Evolutionary conservation across 2,329 filamentous ascomycete genomes (phyloP).

Genomic region (Fusarium nurragi): DNA sequence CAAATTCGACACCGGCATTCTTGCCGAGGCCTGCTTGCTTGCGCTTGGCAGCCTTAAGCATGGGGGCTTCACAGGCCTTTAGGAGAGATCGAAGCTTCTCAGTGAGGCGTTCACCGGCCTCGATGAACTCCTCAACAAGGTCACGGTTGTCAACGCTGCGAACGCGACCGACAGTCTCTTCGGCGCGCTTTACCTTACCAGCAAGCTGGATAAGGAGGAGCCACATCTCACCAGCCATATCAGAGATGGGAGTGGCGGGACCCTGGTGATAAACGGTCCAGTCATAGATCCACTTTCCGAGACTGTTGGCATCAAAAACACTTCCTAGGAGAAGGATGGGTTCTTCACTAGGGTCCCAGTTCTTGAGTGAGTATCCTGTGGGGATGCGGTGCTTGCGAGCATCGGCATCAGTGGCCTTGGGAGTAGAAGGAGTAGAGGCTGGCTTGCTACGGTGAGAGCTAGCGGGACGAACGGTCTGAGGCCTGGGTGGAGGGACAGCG

Average conservation of each 20-base stretch:
- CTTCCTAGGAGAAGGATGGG: conserved; percentile 94
- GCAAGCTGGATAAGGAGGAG: conserved; percentile 91
- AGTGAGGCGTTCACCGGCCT: conserved; percentile 86
- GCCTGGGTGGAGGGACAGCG: conserved; percentile 61
- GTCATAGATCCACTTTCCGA: conserved; percentile 99
- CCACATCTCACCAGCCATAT: conserved; percentile 95
- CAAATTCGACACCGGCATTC: conserved; percentile 93
- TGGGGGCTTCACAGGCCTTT: conserved; percentile 91
- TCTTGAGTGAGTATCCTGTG: conserved; percentile 91
- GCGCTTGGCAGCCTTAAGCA: conserved; percentile 90
- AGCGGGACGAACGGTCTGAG: conserved; percentile 61
- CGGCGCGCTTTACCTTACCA: conserved; percentile 91
- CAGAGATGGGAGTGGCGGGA: conserved; percentile 81
- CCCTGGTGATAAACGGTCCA: conserved; percentile 96
- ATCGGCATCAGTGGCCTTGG: conserved; percentile 67
- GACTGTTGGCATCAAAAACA: conserved; percentile 96
- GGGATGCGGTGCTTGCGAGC: conserved; percentile 78
- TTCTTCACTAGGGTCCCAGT: conserved; percentile 95
- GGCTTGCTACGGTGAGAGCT: conserved; percentile 41
- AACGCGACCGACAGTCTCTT: conserved; percentile 79
- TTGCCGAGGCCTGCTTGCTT: conserved; percentile 77
- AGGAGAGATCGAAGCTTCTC: conserved; percentile 85
- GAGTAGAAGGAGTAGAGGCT: conserved; percentile 47
- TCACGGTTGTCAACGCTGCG: conserved; percentile 78
- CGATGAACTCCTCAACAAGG: conserved; percentile 89